Conservation (phyloP, 495 filamentous ascomycete species). For the Hypoxylon trugodes region DNA sequence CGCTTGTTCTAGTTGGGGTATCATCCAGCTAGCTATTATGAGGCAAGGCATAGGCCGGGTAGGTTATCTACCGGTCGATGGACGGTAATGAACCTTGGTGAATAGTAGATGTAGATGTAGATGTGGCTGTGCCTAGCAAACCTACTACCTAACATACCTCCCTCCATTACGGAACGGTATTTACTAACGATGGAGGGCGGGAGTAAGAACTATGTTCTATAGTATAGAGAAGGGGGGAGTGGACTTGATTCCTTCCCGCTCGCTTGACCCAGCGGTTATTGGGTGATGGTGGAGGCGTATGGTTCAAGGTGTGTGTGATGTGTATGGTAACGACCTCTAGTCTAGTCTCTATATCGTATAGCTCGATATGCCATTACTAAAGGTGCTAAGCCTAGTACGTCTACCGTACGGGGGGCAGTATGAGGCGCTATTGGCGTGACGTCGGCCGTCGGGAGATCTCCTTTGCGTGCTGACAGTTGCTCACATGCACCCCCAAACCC, state of each 20-base stretch:
- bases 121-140: slow-evolving; percentile 35
- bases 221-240: slow-evolving; percentile 22
- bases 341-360: slow-evolving; percentile 7
- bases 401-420: slow-evolving; percentile 3
- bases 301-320: slow-evolving; percentile 6
- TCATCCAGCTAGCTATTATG: slow-evolving; percentile 23
- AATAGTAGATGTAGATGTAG: no score
- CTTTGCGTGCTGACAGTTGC: slow-evolving; percentile 41
- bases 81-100: slow-evolving; percentile 38
- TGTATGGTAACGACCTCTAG: slow-evolving; percentile 3
- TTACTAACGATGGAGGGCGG: slow-evolving; percentile 26
- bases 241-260: slow-evolving; percentile 38
- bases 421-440: slow-evolving; percentile 41
- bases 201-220: slow-evolving; percentile 8
- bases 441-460: slow-evolving; percentile 40
- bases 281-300: no score
- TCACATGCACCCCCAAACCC: slow-evolving; percentile 35
- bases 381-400: slow-evolving; percentile 12
- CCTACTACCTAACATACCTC: no score
- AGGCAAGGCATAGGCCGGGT: slow-evolving; percentile 9
- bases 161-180: slow-evolving; percentile 34
- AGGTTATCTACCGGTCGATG: slow-evolving; percentile 34
- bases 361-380: slow-evolving; percentile 16
- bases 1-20: slow-evolving; percentile 18
- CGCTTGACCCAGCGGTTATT: slow-evolving; percentile 20